These are phyloP conservation scores for Aspergillus leporis DNA, from an alignment of 495 filamentous ascomycete species.

Conservation along the genomic window DNA sequence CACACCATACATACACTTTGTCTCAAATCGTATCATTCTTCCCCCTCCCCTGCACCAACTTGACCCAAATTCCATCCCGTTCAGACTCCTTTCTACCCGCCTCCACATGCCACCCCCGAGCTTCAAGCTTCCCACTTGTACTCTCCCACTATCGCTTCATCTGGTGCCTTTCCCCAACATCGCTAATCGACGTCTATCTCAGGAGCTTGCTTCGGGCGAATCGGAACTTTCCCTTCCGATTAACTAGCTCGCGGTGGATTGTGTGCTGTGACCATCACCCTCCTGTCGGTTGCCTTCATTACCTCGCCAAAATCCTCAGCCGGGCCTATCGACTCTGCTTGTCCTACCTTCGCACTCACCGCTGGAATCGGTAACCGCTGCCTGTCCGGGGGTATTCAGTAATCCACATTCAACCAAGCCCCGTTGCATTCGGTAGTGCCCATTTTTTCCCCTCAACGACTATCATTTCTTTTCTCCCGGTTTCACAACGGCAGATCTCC, in stretches of 20 bases:
- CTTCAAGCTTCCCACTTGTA: neutral
- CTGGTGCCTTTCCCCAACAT: neutral
- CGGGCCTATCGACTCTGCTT: neutral
- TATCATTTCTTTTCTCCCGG: neutral
- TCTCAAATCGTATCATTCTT: neutral
- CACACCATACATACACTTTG: conserved; percentile 18
- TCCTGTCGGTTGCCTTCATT: conserved; percentile 17
- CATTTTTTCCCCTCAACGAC: neutral
- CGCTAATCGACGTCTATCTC: conserved; percentile 19
- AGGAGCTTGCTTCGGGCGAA: conserved; percentile 22
- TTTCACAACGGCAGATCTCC: neutral
- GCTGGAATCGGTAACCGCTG: conserved; percentile 1
- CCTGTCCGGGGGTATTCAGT: neutral
- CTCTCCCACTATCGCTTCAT: neutral
- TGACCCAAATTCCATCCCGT: conserved; percentile 8
- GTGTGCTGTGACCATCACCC: conserved; percentile 13
- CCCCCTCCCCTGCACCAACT: conserved; percentile 1
- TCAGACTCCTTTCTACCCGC: conserved; percentile 3
- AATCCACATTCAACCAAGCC: neutral
- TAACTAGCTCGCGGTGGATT: conserved; percentile 23
- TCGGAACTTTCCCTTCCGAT: conserved; percentile 28
- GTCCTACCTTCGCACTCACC: conserved; percentile 2
- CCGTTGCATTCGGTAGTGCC: neutral
- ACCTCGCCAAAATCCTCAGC: conserved; percentile 15
- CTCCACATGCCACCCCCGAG: conserved; percentile 3